A percentile compares a stretch with the other conserved stretches of the same genome.
phyloP scores from a whole-genome alignment of 2,329 filamentous ascomycete species.

The Macrophomina phaseolina region DNA sequence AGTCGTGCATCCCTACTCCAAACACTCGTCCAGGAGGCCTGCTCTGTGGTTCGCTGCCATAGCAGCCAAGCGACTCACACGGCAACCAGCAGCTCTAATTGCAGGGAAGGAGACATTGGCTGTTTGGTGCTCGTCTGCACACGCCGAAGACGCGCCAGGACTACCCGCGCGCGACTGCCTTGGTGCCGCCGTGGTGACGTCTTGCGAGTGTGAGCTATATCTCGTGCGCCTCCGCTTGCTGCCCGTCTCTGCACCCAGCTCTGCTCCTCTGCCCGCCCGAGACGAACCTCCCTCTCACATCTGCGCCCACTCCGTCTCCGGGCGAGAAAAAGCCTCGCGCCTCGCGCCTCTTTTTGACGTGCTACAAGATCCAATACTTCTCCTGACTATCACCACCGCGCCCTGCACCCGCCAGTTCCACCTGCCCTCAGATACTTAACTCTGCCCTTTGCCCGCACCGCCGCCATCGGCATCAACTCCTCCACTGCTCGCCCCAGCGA shows the following conservation, averaged over 20 bases:
- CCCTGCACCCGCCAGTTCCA: conserved; percentile 5
- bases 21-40: background rate
- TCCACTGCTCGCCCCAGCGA: background rate
- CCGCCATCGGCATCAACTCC: background rate
- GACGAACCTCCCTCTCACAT: background rate
- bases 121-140: background rate
- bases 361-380: conserved; percentile 22
- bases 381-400: conserved; percentile 12
- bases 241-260: background rate
- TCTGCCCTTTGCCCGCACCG: background rate
- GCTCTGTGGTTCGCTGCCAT: background rate
- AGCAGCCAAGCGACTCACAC: too few species aligned
- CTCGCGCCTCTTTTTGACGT: conserved; percentile 8
- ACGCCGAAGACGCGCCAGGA: background rate
- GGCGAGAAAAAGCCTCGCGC: conserved; percentile 1
- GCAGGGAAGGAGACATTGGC: background rate
- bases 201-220: background rate
- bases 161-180: conserved; percentile 17
- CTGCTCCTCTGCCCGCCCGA: background rate
- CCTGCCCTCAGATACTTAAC: background rate
- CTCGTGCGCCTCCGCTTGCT: background rate
- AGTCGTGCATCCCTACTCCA: conserved; percentile 13
- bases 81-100: background rate
- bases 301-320: background rate
- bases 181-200: conserved; percentile 20